Evolutionary conservation across 2,329 filamentous ascomycete genomes (phyloP).

Genomic region (Calycina herbarum): DNA sequence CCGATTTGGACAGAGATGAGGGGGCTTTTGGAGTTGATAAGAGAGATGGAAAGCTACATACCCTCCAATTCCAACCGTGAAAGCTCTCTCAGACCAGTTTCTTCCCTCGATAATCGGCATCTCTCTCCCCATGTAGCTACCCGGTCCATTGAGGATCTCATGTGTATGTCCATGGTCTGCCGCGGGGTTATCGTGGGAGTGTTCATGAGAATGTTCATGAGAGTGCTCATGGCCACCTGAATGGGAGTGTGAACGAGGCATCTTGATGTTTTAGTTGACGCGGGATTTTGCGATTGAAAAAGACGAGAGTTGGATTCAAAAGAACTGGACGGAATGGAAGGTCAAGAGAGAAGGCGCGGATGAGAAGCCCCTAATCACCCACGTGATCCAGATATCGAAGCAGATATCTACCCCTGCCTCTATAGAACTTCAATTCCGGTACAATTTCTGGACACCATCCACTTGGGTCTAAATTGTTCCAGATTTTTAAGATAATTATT

Average conservation of each 20-base stretch:
- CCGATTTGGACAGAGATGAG: background rate
- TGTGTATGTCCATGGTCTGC: slow-evolving; percentile 90
- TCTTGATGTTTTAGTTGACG: background rate
- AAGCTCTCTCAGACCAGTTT: slow-evolving; percentile 84
- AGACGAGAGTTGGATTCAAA: too few species aligned
- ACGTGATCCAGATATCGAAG: background rate
- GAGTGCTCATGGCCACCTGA: slow-evolving; percentile 25
- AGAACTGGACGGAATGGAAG: too few species aligned
- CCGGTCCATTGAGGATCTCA: slow-evolving; percentile 91
- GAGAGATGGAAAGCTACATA: slow-evolving; percentile 42
- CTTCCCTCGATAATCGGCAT: slow-evolving; percentile 91
- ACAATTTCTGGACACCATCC: too few species aligned
- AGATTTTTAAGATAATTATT: too few species aligned
- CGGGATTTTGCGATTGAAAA: too few species aligned
- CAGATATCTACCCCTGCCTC: background rate
- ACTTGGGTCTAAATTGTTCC: too few species aligned
- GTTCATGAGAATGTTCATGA: slow-evolving; percentile 47
- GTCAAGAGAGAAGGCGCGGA: background rate
- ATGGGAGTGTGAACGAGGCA: slow-evolving; percentile 2
- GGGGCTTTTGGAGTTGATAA: background rate
- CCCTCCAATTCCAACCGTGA: slow-evolving; percentile 98
- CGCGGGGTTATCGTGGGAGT: slow-evolving; percentile 52
- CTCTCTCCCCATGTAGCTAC: slow-evolving; percentile 84
- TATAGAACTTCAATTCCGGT: too few species aligned
- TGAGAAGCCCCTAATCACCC: background rate